Evolutionary conservation across 2,329 filamentous ascomycete species (phyloP).

Genomic region (Fusarium chuoi): DNA sequence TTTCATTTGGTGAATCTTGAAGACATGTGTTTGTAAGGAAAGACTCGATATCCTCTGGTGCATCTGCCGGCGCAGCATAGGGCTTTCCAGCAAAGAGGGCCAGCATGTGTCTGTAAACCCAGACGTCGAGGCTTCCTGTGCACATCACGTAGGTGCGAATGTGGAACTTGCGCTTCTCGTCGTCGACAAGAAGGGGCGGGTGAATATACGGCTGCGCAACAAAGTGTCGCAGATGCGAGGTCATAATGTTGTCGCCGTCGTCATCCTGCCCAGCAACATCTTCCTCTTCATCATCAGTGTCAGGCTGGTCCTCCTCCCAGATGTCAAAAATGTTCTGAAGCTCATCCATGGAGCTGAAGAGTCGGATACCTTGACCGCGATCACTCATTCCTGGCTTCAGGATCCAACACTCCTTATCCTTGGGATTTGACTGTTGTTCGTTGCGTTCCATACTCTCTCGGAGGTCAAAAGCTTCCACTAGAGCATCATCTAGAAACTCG

Average conservation of each 20-base stretch:
- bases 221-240: conserved; percentile 94
- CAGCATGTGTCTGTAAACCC: conserved; percentile 91
- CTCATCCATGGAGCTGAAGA: conserved; percentile 88
- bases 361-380: conserved; percentile 87
- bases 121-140: conserved; percentile 79
- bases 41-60: conserved; percentile 66
- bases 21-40: conserved; percentile 97
- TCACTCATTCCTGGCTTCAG: conserved; percentile 98
- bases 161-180: conserved; percentile 87
- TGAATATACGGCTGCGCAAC: conserved; percentile 95
- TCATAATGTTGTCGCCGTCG: conserved; percentile 71
- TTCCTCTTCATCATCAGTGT: conserved; percentile 71
- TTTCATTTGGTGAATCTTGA: conserved; percentile 70
- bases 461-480: conserved; percentile 90
- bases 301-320: conserved; percentile 79
- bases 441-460: conserved; percentile 81
- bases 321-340: conserved; percentile 89
- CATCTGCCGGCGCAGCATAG: conserved; percentile 73
- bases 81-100: conserved; percentile 85
- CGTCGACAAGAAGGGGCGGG: conserved; percentile 76
- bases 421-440: conserved; percentile 40
- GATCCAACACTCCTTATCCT: conserved; percentile 90
- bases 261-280: conserved; percentile 52
- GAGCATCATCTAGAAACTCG: conserved; percentile 93
- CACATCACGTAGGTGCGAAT: conserved; percentile 92